phyloP scores from a whole-genome alignment of 768 basidiomycete species.

The Kwoniella europaea region DNA sequence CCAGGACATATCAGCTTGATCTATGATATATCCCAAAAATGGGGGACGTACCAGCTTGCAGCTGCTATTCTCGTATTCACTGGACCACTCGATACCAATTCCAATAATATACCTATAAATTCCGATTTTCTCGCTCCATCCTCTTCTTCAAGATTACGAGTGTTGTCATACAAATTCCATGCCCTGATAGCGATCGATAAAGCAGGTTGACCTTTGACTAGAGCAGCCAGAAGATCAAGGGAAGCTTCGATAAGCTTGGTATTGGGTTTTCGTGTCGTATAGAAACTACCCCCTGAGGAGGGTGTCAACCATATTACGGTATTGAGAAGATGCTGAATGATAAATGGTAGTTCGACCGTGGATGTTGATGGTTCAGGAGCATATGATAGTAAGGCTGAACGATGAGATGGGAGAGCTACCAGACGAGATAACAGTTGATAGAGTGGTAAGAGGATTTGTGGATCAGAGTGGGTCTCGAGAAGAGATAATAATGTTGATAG shows the following conservation, averaged over 20 bases:
- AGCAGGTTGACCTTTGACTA: slow-evolving; percentile 44
- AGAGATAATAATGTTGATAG: slow-evolving; percentile 44
- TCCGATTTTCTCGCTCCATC: slow-evolving; percentile 11
- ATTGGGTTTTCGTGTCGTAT: slow-evolving; percentile 24
- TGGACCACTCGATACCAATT: slow-evolving; percentile 29
- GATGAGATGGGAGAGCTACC: slow-evolving; percentile 46
- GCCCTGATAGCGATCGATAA: slow-evolving; percentile 27
- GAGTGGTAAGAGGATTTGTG: slow-evolving; percentile 49
- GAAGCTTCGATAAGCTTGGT: slow-evolving; percentile 50
- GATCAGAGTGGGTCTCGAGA: slow-evolving; percentile 30
- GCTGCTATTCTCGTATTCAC: slow-evolving; percentile 46
- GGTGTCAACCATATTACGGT: slow-evolving; percentile 15
- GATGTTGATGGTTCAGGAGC: neutral
- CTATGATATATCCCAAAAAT: neutral
- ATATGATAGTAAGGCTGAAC: slow-evolving; percentile 36
- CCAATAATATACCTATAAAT: slow-evolving; percentile 28
- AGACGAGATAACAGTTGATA: slow-evolving; percentile 54
- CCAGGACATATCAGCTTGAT: neutral
- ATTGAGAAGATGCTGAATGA: slow-evolving; percentile 36
- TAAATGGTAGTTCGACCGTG: slow-evolving; percentile 16
- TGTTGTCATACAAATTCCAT: slow-evolving; percentile 26
- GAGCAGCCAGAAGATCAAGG: slow-evolving; percentile 50
- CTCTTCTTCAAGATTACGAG: slow-evolving; percentile 3
- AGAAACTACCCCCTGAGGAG: slow-evolving; percentile 3
- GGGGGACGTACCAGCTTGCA: slow-evolving; percentile 45